A percentile compares a stretch with the other conserved stretches of the same genome.
Conservation (phyloP, 768 basidiomycete genomes). For the Phylloporus sp. region DNA sequence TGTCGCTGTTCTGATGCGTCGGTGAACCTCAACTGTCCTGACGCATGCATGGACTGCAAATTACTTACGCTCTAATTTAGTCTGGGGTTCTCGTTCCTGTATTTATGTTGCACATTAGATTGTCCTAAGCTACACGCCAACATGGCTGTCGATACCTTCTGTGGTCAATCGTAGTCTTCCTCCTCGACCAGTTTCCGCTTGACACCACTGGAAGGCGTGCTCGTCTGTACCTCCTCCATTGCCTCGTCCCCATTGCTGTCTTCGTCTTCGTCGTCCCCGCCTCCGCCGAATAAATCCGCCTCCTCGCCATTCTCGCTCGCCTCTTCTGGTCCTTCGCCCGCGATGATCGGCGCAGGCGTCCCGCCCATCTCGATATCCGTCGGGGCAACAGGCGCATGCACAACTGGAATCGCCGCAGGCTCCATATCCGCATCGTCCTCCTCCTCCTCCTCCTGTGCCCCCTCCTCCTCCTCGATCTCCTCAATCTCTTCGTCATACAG, state of each 20-base stretch:
- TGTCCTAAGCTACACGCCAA: slow-evolving; percentile 10
- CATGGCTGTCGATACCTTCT: not conserved
- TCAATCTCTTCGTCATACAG: slow-evolving; percentile 80
- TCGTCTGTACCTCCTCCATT: slow-evolving; percentile 71
- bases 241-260: slow-evolving; percentile 52
- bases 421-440: slow-evolving; percentile 66
- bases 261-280: slow-evolving; percentile 73
- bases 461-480: slow-evolving; percentile 57
- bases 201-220: slow-evolving; percentile 55
- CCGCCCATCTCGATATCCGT: slow-evolving; percentile 59
- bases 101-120: slow-evolving; percentile 32
- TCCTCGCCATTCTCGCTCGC: slow-evolving; percentile 73
- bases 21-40: slow-evolving; percentile 8
- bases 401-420: slow-evolving; percentile 47
- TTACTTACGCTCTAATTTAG: not conserved
- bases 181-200: slow-evolving; percentile 83
- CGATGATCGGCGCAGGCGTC: slow-evolving; percentile 31
- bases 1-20: slow-evolving; percentile 40
- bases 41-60: not conserved
- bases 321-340: slow-evolving; percentile 46
- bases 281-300: slow-evolving; percentile 69
- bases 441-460: slow-evolving; percentile 51
- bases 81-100: slow-evolving; percentile 4
- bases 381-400: slow-evolving; percentile 40
- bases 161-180: slow-evolving; percentile 72